These are phyloP conservation scores for Phialophora tarda DNA, from an alignment of 2,329 filamentous ascomycete species.

Conservation along the genomic window DNA sequence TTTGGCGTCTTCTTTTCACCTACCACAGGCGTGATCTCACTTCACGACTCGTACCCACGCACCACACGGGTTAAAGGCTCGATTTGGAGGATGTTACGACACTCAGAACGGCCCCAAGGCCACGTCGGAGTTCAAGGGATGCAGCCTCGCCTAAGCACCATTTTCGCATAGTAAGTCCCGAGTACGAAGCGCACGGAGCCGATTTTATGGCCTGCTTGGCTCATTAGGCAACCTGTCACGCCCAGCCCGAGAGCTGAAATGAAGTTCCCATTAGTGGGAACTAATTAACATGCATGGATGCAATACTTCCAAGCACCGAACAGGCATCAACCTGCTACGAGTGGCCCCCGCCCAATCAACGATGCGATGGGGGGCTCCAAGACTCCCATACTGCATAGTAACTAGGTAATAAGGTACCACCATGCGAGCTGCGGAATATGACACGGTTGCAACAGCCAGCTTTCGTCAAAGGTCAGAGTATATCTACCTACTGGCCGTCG, in stretches of 20 bases:
- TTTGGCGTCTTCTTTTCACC: too few species aligned
- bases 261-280: background rate
- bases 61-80: too few species aligned
- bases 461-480: background rate
- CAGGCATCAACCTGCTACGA: background rate
- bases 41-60: too few species aligned
- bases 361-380: background rate
- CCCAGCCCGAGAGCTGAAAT: background rate
- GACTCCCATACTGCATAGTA: background rate
- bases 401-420: too few species aligned
- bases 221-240: background rate
- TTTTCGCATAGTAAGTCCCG: too few species aligned
- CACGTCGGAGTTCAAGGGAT: too few species aligned
- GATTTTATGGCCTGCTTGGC: too few species aligned
- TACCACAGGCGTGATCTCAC: too few species aligned
- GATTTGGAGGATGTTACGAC: too few species aligned
- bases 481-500: background rate
- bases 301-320: background rate
- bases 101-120: too few species aligned
- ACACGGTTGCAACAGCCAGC: background rate
- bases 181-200: too few species aligned
- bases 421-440: background rate
- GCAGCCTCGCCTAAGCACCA: too few species aligned
- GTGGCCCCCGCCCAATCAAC: background rate
- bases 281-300: background rate